Conservation (phyloP, 1,284 basidiomycete genomes). For the Trametes versicolor region DNA sequence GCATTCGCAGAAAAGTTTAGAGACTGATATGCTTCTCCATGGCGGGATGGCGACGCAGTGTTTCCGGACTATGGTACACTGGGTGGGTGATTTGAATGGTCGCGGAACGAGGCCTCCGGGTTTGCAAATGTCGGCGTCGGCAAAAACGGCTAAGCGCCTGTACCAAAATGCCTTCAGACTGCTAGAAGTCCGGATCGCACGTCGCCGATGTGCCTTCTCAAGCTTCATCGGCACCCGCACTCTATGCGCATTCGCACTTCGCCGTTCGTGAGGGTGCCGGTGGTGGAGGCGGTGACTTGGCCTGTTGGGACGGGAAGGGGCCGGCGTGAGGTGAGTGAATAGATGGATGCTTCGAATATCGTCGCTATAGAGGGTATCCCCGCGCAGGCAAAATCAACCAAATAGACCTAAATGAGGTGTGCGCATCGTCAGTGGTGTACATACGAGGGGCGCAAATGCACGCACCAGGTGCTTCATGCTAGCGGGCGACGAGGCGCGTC, state of each 20-base stretch:
- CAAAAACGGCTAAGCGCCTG: too few species aligned
- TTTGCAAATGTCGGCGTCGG: too few species aligned
- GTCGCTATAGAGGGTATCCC: slow-evolving; percentile 36
- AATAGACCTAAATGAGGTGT: slow-evolving; percentile 14
- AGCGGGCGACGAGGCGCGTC: background rate
- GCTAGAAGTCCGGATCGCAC: too few species aligned
- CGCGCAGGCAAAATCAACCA: slow-evolving; percentile 10
- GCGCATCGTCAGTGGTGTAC: background rate
- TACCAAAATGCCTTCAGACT: too few species aligned
- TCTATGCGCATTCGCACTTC: background rate
- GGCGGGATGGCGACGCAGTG: too few species aligned
- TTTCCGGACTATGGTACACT: too few species aligned
- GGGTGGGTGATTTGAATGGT: too few species aligned
- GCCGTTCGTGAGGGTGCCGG: slow-evolving; percentile 4
- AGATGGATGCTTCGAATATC: slow-evolving; percentile 36
- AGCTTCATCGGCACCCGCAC: background rate
- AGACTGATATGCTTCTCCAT: too few species aligned
- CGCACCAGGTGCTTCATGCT: slow-evolving; percentile 20
- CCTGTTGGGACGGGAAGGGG: slow-evolving; percentile 34
- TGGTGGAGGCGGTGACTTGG: slow-evolving; percentile 26
- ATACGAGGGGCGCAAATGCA: background rate
- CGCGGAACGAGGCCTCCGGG: too few species aligned
- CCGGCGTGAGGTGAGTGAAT: slow-evolving; percentile 32
- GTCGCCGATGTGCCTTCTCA: too few species aligned
- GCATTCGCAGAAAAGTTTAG: too few species aligned